Base-by-base conservation (phyloP, 169 alveolate genomes). In the Plasmodium gaboni region DNA sequence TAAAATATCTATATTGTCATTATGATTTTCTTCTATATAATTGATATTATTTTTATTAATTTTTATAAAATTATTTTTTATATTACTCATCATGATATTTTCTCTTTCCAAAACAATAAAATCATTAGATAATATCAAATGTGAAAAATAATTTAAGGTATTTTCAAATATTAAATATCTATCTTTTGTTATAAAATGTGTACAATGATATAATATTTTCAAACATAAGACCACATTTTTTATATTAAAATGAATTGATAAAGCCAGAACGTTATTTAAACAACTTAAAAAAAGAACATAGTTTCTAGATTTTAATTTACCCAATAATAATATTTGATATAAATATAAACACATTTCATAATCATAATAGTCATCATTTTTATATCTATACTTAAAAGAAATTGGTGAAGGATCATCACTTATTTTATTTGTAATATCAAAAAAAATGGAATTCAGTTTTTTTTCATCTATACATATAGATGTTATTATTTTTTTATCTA, bases 141-240 rank as follows among this genome's bases (percentile, higher is more conserved):
- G 15, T 32, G 73, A 68, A 13, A 83, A 83, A 67, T 68, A 83
- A 46, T 83, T 68, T 68, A 83, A 53, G 12, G 51, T 28, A 19
- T 55, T 51, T 50, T 83, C 85, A 57, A 83, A 83, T 67, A 83
- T 59, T n/a, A 83, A 10, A 68, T 83, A 83, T 42, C 69, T 83
- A 6, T 68, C 53, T 48, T 83, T 83, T 19, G 48, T 69, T 42
- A 83, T 38, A 15, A 83, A 83, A 26, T 55, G 69, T 9, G 46
- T 8, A 44, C 85, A 83, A 8, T 13, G 44, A 24, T 57, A 1
- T 28, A 83, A 17, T 5, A 64, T 83, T 38, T 48, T 83, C 42
- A 83, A 61, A 4, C 68, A 63, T 24, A 68, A 48, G 19, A 83
- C 67, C 10, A 83, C 19, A 42, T 83, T 71, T 50, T 68, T 83